A percentile compares a stretch with the other conserved stretches of the same genome.
phyloP scores from a whole-genome alignment of 495 filamentous ascomycete species.

The Penicillium turbatum region DNA sequence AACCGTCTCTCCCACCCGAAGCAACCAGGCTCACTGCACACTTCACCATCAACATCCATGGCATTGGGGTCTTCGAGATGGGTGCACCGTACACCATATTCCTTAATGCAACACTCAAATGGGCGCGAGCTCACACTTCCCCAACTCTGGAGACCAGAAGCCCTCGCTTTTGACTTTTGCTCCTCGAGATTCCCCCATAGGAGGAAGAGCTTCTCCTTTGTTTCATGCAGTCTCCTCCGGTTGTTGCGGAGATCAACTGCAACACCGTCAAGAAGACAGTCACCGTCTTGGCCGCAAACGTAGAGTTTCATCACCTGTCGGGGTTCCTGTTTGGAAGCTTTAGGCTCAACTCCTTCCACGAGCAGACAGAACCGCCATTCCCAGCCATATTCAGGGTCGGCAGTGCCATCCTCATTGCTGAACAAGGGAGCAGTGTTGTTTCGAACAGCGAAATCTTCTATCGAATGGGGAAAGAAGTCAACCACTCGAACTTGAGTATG shows the following conservation, averaged over 20 bases:
- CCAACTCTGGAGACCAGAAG: slow-evolving; percentile 13
- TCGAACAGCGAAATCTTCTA: slow-evolving; percentile 69
- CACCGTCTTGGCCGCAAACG: slow-evolving; percentile 61
- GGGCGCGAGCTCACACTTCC: slow-evolving; percentile 20
- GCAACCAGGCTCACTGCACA: slow-evolving; percentile 31
- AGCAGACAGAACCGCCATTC: slow-evolving; percentile 76
- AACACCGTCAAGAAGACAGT: slow-evolving; percentile 60
- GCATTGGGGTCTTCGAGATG: slow-evolving; percentile 23
- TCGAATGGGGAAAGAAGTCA: slow-evolving; percentile 67
- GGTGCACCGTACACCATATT: slow-evolving; percentile 47
- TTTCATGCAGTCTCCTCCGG: slow-evolving; percentile 33
- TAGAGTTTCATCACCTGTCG: slow-evolving; percentile 55
- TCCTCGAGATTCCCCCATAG: slow-evolving; percentile 90
- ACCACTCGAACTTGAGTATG: slow-evolving; percentile 65
- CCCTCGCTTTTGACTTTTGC: slow-evolving; percentile 35
- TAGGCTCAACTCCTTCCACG: slow-evolving; percentile 55
- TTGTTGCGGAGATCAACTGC: slow-evolving; percentile 62
- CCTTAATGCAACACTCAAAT: slow-evolving; percentile 45
- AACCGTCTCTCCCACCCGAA: slow-evolving; percentile 51
- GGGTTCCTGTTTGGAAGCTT: slow-evolving; percentile 25
- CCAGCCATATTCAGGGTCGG: slow-evolving; percentile 41
- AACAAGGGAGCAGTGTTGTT: slow-evolving; percentile 43
- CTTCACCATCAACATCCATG: slow-evolving; percentile 20
- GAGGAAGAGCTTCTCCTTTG: slow-evolving; percentile 69
- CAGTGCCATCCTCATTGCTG: slow-evolving; percentile 29